Evolutionary conservation across 2,329 filamentous ascomycete genomes (phyloP), one percentile per base, ranked within the genome.

Genomic region (Arthrinium puccinioides): DNA sequence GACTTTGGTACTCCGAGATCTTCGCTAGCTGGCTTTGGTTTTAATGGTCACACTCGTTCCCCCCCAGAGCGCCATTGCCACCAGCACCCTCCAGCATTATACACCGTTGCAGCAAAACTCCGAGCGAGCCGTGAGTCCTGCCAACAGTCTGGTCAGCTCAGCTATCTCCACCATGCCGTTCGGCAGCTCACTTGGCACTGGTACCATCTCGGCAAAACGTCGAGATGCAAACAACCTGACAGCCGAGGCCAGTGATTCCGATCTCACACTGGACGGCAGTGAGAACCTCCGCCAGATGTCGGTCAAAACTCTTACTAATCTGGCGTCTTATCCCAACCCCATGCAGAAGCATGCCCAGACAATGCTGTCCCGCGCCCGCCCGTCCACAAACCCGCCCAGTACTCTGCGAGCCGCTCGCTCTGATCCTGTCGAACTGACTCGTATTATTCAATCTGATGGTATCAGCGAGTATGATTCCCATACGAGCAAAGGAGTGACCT

Each of bases 251-350:
- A n/a, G n/a, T n/a, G n/a, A n/a, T n/a, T n/a, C n/a, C n/a, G 24
- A 36, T 27, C 21, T 16, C 15, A 7, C 20, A 1, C 20, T 6
- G 14, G 31, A 33, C n/a, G 42, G 41, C 6, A 51, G 51, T 37
- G 54, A 59, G 19, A 43, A 48, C 34, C 54, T 60, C 40, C 64
- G 24, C 14, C 6, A 6, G 10, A 24, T 33, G 31, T 33, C 31
- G 9, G 61, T 68, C 48, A 72, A 74, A 47, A 67, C 63, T 21
- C 59, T 76, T 16, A 65, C 67, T 26, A 76, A 69, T 45, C 51
- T 76, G 45, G 72, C 72, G 13, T 76, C 72, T 2, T 76, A 75
- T 45, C 61, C 66, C 5, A 77, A 77, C 44, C 72, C 71, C 7
- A 67, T 61, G 50, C 73, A 74, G 51, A 67, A 68, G 52, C 58